Evolutionary conservation across 176 grass and related monocot genomes (phyloP), one percentile per base, ranked within the genome.

Genomic region (Carex cristatella): DNA sequence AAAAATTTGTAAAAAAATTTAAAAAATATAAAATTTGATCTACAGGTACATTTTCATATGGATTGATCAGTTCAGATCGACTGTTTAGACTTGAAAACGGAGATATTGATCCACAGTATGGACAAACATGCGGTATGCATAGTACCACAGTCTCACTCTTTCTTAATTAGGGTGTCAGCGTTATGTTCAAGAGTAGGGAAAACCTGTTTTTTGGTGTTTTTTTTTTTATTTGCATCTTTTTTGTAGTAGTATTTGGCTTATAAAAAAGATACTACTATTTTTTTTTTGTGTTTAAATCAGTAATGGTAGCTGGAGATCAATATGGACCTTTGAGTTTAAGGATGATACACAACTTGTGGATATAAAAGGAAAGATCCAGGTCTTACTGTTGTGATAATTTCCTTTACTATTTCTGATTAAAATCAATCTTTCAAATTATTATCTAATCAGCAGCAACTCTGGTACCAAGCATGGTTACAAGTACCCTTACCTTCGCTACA

Each of bases 321-420:
- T 89, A 86, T 99, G 96, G 96, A 95, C 65, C 78, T 2, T 99
- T 84, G 91, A 92, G 4, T 94, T 99, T 86, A 94, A 85, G 70
- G 90, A 95, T 91, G 93, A 87, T 32, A 88, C 76, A 79, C 96
- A 95, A 76, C 40, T 84, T 60, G 79, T 99, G 58, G 90, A 87
- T 82, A 75, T 99, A 82, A 94, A 94, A 88, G 93, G 96, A 92
- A 94, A 99, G 71, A 94, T 99, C 82, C 89, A 95, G 93, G 96
- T 99, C 63, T 81, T 37, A 67, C 19, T 56, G 79, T 79, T 87
- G 79, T 89, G 44, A 92, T 67, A 28, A 23, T 81, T 75, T 78
- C 63, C 23, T 78, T 78, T 78, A 31, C 12, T 78, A 69, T 81
- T 85, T 58, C 54, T 81, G 66, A 70, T 79, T 86, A 65, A 74